Base-by-base conservation (phyloP, 352 stramenopile genomes). In the Globisporangium echinulatum region DNA sequence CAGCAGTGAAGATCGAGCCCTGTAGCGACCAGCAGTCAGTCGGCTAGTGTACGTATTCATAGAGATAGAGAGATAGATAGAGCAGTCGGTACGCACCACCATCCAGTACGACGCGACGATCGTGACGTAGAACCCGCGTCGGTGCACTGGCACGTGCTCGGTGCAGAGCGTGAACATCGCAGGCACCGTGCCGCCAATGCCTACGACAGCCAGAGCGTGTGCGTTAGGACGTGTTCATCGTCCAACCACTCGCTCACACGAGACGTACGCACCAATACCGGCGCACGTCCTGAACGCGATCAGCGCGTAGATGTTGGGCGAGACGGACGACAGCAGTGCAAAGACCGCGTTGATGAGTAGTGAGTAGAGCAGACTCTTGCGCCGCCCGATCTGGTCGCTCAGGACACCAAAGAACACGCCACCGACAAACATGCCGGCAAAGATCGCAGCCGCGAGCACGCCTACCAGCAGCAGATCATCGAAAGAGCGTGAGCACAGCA, bases 41-140 rank as follows among this genome's bases (percentile, higher is more conserved):
- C 25, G 25, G 25, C 25, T 25, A 25, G 25, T 50, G 11, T n/a
- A 5, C 7, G 37, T 55, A 36, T 55, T 15, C n/a, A 55, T 55
- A 53, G 49, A 53, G 0, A 49, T 17, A 44, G 40, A 44, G 1
- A 44, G 40, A 44, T 7, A 44, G 40, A 7, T 3, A 44, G 40
- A 10, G 19, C 17, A 38, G 4, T n/a, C 49, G 2, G 40, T 44
- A 79, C 78, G 43, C 59, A 85, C 78, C 56, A 96, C 71, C 85
- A 96, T 97, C 90, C 90, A 97, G 67, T 95, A 96, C 3, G 79
- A 87, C 14, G 85, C 86, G 7, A 97, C 77, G 50, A 95, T 75
- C 17, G 85, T 96, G 48, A 97, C 74, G 65, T 91, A 93, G 42
- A 84, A 86, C 14, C 86, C 88, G 42, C 87, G 86, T 17, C 72